Evolutionary conservation across 345 rosid species (phyloP), one percentile per base, ranked within the genome.

Genomic region (Linum usitatissimum): DNA sequence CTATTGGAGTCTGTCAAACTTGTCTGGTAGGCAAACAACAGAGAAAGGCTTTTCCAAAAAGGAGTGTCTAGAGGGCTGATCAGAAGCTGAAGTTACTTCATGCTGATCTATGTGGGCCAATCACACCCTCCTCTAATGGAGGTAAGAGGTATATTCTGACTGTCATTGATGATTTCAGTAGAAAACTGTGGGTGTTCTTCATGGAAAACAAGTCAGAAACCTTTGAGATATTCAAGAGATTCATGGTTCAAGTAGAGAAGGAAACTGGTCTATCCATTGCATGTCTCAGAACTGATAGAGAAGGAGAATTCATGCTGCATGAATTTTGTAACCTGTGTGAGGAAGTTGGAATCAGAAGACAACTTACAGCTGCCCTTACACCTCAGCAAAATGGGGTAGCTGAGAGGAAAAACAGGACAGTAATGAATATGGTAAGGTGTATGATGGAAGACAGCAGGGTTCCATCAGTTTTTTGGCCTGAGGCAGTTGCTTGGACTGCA

Each of bases 21-120:
- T 61, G 55, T 40, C 15, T 40, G 4, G 7, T 61, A 5, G 8
- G 55, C 7, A 61, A 61, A 12, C 39, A 61, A 21, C 34, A 40
- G 7, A 20, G 64, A 45, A 7, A 18, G 7, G 14, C 64, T 0
- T n/a, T 61, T 61, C 38, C 54, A 8, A 61, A 34, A 0, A 39
- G 38, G 14, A 61, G 64, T 23, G 1, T 14, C 1, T 61, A 10
- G 49, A 42, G 49, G 9, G 49, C 49, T 42, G 15, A 8, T 1
- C 3, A 8, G 2, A 42, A 42, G 2, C n/a, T 20, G 4, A 12
- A 61, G 18, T 20, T 61, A 6, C 6, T 45, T 0, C 10, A 45
- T 42, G 53, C 36, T 21, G 36, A 61, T 20, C 7, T 61, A 1
- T 61, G 64, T 42, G 54, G 18, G 3, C 55, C 64, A 9, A 61